Conservation (phyloP, 352 stramenopile genomes). For the Globisporangium okanoganense region DNA sequence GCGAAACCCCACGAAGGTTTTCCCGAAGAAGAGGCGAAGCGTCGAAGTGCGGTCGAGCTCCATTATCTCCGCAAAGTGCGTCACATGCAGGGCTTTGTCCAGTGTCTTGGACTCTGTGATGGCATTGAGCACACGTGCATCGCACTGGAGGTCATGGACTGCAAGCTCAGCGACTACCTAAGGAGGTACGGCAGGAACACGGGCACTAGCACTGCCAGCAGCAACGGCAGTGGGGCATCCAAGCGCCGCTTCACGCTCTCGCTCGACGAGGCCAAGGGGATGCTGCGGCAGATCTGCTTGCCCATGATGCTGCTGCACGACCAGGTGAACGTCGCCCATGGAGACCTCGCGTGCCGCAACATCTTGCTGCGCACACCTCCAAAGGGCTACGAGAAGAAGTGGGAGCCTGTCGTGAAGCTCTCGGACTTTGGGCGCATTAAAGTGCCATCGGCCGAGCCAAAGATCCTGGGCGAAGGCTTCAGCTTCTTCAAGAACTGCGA, state of each 20-base stretch:
- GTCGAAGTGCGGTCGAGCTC: conserved; percentile 66
- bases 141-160: conserved; percentile 85
- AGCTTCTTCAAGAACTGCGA: conserved; percentile 87
- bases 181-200: conserved; percentile 48
- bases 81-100: conserved; percentile 71
- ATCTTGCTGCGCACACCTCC: conserved; percentile 79
- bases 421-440: conserved; percentile 84
- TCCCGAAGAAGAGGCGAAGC: conserved; percentile 74
- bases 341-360: conserved; percentile 81
- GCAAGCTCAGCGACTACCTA: conserved; percentile 85
- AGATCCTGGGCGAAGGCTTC: conserved; percentile 65
- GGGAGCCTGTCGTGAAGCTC: conserved; percentile 78
- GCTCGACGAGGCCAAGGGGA: conserved; percentile 41
- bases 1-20: conserved; percentile 78
- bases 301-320: conserved; percentile 81
- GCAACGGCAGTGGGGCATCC: conserved; percentile 21
- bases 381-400: conserved; percentile 78
- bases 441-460: conserved; percentile 53
- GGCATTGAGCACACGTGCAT: conserved; percentile 85
- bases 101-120: conserved; percentile 79
- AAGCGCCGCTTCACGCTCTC: conserved; percentile 62
- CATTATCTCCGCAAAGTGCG: conserved; percentile 78
- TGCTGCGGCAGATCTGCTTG: conserved; percentile 73
- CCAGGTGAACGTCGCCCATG: conserved; percentile 74
- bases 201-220: conserved; percentile 17